Conservation (phyloP, 2,329 filamentous ascomycete genomes). For the Trichoderma cornu-damae region DNA sequence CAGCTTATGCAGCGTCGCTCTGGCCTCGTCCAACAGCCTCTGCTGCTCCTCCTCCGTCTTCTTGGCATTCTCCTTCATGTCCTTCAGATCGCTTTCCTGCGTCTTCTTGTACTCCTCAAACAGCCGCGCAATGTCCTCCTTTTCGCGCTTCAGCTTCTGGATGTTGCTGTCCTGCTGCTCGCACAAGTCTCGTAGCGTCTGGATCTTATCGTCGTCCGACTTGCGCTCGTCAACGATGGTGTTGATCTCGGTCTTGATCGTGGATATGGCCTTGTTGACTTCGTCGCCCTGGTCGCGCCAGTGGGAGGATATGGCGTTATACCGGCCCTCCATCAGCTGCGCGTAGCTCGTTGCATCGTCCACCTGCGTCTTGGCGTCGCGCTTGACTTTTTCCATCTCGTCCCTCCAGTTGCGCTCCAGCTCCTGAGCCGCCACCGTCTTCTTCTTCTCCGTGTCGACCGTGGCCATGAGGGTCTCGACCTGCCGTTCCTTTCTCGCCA, state of each 20-base stretch:
- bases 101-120: slow-evolving; percentile 61
- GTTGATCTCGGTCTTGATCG: slow-evolving; percentile 50
- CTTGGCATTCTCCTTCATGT: slow-evolving; percentile 54
- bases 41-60: slow-evolving; percentile 58
- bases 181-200: slow-evolving; percentile 60
- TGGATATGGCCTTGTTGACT: slow-evolving; percentile 48
- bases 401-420: slow-evolving; percentile 58
- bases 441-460: slow-evolving; percentile 59
- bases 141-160: slow-evolving; percentile 54
- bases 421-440: slow-evolving; percentile 53
- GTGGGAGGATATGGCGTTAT: slow-evolving; percentile 61
- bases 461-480: slow-evolving; percentile 62
- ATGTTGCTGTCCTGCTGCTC: slow-evolving; percentile 70
- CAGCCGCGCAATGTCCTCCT: slow-evolving; percentile 53
- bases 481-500: slow-evolving; percentile 69
- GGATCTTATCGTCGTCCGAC: slow-evolving; percentile 59
- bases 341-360: slow-evolving; percentile 62
- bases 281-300: slow-evolving; percentile 63
- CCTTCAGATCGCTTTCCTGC: slow-evolving; percentile 56
- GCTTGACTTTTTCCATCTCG: slow-evolving; percentile 57
- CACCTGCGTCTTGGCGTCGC: slow-evolving; percentile 57
- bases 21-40: slow-evolving; percentile 52
- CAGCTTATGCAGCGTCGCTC: slow-evolving; percentile 60
- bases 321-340: slow-evolving; percentile 63
- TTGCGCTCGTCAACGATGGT: slow-evolving; percentile 50